Evolutionary conservation across 306 rosid species (phyloP).

Genomic region (Glycyrrhiza uralensis): DNA sequence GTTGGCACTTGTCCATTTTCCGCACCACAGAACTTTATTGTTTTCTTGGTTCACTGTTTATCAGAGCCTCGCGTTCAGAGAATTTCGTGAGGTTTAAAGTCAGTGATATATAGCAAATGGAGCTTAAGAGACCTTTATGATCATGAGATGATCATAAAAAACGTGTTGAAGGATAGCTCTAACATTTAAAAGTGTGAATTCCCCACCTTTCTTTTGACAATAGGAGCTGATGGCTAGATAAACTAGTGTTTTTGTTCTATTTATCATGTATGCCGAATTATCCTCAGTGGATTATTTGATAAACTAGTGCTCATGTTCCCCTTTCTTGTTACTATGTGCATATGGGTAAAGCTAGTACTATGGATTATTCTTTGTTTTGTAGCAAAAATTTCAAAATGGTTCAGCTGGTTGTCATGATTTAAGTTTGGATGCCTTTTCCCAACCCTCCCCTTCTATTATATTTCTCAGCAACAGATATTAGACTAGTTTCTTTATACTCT

Average conservation of each 20-base stretch:
- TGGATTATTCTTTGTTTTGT: background rate
- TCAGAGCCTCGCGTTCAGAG: constrained; percentile 33
- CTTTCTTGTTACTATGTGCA: background rate
- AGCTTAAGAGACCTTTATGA: constrained; percentile 35
- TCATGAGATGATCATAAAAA: constrained; percentile 26
- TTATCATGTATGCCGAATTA: background rate
- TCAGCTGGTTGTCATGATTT: background rate
- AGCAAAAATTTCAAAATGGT: background rate
- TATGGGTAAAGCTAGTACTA: background rate
- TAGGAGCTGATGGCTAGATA: constrained; percentile 10
- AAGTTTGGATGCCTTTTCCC: background rate
- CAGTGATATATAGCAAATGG: constrained; percentile 48
- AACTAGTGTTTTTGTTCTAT: background rate
- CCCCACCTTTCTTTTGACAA: background rate
- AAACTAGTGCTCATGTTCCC: background rate
- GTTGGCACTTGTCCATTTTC: constrained; percentile 1
- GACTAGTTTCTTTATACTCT: background rate
- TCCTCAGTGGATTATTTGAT: background rate
- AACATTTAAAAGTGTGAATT: constrained; percentile 25
- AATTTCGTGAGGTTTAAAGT: constrained; percentile 39
- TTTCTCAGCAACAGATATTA: background rate
- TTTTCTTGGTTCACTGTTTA: constrained; percentile 39
- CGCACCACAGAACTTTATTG: background rate
- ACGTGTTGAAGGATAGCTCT: constrained; percentile 30
- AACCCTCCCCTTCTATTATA: background rate